Base-by-base conservation (phyloP, 768 basidiomycete genomes). In the Filobasidium wieringae region DNA sequence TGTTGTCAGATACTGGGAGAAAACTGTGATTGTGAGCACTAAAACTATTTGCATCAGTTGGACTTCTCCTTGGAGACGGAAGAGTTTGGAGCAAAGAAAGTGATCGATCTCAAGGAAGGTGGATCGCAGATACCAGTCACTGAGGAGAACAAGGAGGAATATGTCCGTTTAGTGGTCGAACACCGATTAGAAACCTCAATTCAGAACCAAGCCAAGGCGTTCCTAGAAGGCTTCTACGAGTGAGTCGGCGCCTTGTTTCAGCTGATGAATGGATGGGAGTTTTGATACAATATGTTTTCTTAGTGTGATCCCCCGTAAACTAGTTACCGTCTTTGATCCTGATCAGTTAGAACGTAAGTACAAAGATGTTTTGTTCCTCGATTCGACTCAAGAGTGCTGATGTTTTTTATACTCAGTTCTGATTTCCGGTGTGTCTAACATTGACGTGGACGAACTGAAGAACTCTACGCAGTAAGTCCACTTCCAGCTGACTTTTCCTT, bases 31-130 rank as follows among this genome's bases (percentile, higher is more conserved):
- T 53, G 22, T 27, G 24, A 32, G 19, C 26, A n/a, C 22, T n/a
- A n/a, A n/a, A n/a, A n/a, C n/a, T n/a, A n/a, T 4, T 47, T 19
- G 17, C 24, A 61, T 58, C n/a, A 99, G 60, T 78, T 96, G 59
- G 95, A 84, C 14, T 97, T 97, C 77, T 90, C 88, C 61, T 86
- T 92, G 31, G 93, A 99, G 74, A 88, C 88, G 0, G 93, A 97
- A 62, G 90, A 96, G 84, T 97, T 99, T 67, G 95, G 95, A 53
- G 82, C 86, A 59, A 90, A 84, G 65, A 86, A 88, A 63, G 82
- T 91, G 41, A 82, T 95, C 55, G 81, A 86, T 45, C 76, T 99
- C 67, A 95, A 95, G 68, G 82, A 85, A 55, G 83, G 82, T 40
- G 95, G 95, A 4, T 84, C 88, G 61, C 75, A 79, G 24, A 79